A percentile compares a stretch with the other conserved stretches of the same genome.
phyloP scores from a whole-genome alignment of 169 alveolate genomes.

The Nephromyces sp. region DNA sequence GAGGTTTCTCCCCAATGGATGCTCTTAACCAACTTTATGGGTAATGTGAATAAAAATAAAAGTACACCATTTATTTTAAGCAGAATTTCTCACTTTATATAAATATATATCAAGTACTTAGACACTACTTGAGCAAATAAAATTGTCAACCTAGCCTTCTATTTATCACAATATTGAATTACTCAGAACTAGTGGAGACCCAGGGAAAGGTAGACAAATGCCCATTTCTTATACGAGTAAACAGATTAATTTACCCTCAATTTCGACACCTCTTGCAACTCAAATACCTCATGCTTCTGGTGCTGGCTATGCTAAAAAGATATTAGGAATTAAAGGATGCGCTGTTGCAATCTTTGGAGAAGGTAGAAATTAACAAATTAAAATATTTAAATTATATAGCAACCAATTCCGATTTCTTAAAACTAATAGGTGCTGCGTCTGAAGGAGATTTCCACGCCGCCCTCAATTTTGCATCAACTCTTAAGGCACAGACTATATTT shows the following conservation, averaged over 20 bases:
- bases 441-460: conserved; percentile 95
- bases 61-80: too few species aligned
- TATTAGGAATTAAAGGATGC: conserved; percentile 61
- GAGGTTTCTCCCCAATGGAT: conserved; percentile 77
- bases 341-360: conserved; percentile 88
- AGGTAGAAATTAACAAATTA: conserved; percentile 35
- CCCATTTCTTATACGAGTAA: conserved; percentile 64
- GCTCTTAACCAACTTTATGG: conserved; percentile 29
- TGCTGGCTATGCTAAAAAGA: conserved; percentile 83
- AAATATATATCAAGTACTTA: conserved; percentile 6
- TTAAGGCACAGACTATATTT: conserved; percentile 78
- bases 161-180: neutral
- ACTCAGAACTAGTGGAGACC: conserved; percentile 64
- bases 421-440: conserved; percentile 77
- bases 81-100: too few species aligned
- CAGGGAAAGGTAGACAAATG: conserved; percentile 91
- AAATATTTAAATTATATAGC: neutral
- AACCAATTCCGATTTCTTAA: neutral
- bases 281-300: conserved; percentile 89
- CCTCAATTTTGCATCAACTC: conserved; percentile 85
- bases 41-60: conserved; percentile 2
- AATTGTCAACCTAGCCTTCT: neutral
- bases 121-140: neutral
- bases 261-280: conserved; percentile 30
- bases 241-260: conserved; percentile 9